Conservation (phyloP, 2,329 filamentous ascomycete genomes). For the Aspergillus ustus region DNA sequence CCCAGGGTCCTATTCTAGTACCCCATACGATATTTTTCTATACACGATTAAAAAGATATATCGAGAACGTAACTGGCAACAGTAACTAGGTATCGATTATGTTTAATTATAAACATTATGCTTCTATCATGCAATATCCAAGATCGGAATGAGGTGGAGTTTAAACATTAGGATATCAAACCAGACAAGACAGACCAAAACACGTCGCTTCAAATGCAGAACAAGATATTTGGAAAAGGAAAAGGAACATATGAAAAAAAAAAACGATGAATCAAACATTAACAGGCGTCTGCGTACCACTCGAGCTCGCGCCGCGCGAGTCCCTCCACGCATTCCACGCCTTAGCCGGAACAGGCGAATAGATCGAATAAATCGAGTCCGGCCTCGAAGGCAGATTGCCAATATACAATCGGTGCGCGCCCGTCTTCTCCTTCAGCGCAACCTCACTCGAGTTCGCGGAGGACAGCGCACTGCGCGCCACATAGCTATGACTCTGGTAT, state of each 20-base stretch:
- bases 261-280: not conserved
- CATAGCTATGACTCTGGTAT: conserved; percentile 24
- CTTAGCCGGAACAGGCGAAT: not conserved
- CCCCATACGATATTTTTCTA: too few relatives aligned
- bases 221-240: not conserved
- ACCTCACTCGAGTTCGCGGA: conserved; percentile 9
- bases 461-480: conserved; percentile 15
- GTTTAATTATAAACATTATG: not conserved
- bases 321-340: conserved; percentile 8
- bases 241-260: not conserved
- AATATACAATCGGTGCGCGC: not conserved
- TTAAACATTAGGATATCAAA: not conserved
- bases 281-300: conserved; percentile 7
- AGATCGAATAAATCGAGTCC: conserved; percentile 3
- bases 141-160: not conserved
- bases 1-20: too few relatives aligned
- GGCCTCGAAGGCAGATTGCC: conserved; percentile 4
- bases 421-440: conserved; percentile 5
- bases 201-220: not conserved
- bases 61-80: too few relatives aligned
- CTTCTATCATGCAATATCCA: not conserved
- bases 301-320: conserved; percentile 2
- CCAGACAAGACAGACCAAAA: not conserved
- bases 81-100: not conserved
- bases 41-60: too few relatives aligned